phyloP scores from a whole-genome alignment of 2,329 filamentous ascomycete genomes.

The Monosporascus cannonballus region DNA sequence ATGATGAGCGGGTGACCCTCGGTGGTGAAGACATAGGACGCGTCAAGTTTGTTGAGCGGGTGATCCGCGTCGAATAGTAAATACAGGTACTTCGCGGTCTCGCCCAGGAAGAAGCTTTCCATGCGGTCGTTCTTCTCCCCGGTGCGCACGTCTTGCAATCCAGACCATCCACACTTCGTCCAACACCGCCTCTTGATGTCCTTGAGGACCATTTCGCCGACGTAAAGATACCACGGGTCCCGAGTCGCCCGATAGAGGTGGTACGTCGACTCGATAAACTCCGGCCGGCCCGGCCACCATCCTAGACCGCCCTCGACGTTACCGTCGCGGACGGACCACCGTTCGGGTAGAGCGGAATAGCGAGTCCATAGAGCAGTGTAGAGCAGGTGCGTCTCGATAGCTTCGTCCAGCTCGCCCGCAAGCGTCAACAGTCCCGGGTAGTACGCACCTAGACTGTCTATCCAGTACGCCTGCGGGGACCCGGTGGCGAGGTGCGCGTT shows the following conservation, averaged over 20 bases:
- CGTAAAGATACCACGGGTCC: constrained; percentile 93
- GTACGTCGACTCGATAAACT: constrained; percentile 96
- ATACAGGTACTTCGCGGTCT: constrained; percentile 94
- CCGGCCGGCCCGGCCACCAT: constrained; percentile 93
- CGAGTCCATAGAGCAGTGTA: constrained; percentile 93
- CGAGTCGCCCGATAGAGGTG: constrained; percentile 90
- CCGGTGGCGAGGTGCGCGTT: constrained; percentile 86
- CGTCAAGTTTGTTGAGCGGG: constrained; percentile 80
- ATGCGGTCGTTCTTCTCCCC: constrained; percentile 90
- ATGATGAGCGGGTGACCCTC: constrained; percentile 92
- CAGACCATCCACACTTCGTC: constrained; percentile 89
- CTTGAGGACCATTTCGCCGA: constrained; percentile 88
- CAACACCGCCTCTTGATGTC: constrained; percentile 87
- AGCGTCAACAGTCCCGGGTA: constrained; percentile 85
- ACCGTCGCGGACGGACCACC: constrained; percentile 83
- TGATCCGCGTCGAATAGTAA: constrained; percentile 82
- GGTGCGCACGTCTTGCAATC: constrained; percentile 72
- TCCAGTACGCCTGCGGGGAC: constrained; percentile 85
- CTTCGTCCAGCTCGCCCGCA: constrained; percentile 85
- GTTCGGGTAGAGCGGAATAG: constrained; percentile 87
- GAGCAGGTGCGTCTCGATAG: constrained; percentile 80
- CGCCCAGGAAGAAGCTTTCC: constrained; percentile 98
- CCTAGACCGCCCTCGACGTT: constrained; percentile 79
- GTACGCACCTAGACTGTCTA: constrained; percentile 92
- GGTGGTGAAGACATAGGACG: constrained; percentile 87